Evolutionary conservation across 2,329 filamentous ascomycete species (phyloP).

Genomic region (Pseudocercospora macadamiae): DNA sequence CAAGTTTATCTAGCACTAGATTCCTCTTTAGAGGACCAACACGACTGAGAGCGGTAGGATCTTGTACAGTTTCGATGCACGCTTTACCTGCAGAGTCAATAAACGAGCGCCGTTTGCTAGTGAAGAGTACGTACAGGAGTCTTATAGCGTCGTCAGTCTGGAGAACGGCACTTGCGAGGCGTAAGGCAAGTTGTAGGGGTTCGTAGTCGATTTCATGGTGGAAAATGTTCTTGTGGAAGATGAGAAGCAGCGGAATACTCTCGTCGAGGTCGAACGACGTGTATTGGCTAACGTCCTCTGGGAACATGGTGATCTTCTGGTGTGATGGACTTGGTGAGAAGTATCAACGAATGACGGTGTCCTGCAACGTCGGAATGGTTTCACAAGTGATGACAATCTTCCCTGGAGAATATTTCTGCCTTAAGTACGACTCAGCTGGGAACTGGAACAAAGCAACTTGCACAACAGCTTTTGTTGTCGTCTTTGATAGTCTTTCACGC

Average conservation of each 20-base stretch:
- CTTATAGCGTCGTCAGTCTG: neutral
- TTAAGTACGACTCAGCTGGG: too few species aligned
- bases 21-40: neutral
- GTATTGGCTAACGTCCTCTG: neutral
- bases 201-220: neutral
- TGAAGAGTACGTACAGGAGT: neutral
- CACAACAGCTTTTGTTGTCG: too few species aligned
- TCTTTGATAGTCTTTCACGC: too few species aligned
- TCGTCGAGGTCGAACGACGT: neutral
- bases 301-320: neutral
- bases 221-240: neutral
- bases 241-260: neutral
- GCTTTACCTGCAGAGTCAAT: neutral
- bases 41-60: neutral
- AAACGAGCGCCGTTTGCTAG: neutral
- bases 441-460: too few species aligned
- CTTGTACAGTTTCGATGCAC: neutral
- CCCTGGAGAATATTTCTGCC: too few species aligned
- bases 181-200: neutral
- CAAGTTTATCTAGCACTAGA: neutral
- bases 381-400: too few species aligned
- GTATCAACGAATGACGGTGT: too few species aligned
- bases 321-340: too few species aligned
- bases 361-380: too few species aligned
- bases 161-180: neutral